phyloP scores from a whole-genome alignment of 805 yeast genomes.

The Hanseniaspora mollemarum region DNA sequence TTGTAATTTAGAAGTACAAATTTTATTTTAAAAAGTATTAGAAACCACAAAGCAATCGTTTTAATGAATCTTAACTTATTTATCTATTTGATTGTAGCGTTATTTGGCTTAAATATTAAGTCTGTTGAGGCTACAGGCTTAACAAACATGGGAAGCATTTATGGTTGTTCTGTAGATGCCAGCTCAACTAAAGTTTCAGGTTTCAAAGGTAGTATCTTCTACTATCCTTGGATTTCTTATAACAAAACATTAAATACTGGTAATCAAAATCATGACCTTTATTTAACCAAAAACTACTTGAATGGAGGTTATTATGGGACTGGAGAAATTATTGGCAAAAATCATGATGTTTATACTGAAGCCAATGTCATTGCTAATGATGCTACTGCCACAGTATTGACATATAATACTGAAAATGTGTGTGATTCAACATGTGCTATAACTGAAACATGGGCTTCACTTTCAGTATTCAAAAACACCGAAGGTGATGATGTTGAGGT shows the following conservation, averaged over 20 bases:
- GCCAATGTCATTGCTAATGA: slow-evolving; percentile 3
- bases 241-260: not conserved
- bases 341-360: not conserved
- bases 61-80: too few species aligned
- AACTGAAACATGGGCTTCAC: not conserved
- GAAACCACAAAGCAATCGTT: too few species aligned
- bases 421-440: not conserved
- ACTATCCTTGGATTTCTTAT: slow-evolving; percentile 7
- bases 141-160: not conserved
- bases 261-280: not conserved
- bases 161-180: not conserved
- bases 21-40: too few species aligned
- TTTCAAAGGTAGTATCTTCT: slow-evolving; percentile 4
- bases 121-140: too few species aligned
- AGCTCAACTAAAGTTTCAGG: not conserved
- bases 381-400: not conserved
- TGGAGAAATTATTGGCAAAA: not conserved
- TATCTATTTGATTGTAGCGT: too few species aligned
- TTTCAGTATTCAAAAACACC: not conserved
- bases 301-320: slow-evolving; percentile 7
- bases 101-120: too few species aligned
- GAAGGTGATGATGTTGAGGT: not conserved
- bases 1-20: too few species aligned
- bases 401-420: not conserved
- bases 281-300: not conserved